Evolutionary conservation across 345 rosid species (phyloP).

Genomic region (Moringa oleifera): DNA sequence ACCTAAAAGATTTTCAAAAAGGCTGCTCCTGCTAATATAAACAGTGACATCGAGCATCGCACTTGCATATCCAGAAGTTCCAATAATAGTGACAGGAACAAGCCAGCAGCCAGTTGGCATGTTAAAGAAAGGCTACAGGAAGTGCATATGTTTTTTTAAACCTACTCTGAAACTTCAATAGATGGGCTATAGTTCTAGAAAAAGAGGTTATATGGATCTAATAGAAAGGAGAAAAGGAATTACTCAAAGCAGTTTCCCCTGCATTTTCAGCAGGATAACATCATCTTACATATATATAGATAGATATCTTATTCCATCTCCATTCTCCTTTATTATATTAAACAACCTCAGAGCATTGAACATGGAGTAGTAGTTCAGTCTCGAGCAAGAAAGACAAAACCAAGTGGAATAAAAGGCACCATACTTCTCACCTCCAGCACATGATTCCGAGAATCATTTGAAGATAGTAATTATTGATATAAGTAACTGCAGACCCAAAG

Average conservation of each 20-base stretch:
- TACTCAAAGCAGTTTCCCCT: not conserved
- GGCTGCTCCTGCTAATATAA: too few relatives aligned
- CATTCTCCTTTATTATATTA: not conserved
- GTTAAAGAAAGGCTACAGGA: too few relatives aligned
- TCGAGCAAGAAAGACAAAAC: not conserved
- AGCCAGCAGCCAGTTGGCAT: not conserved
- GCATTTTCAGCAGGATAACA: not conserved
- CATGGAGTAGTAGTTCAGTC: not conserved
- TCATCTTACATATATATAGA: not conserved
- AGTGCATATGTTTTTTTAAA: too few relatives aligned
- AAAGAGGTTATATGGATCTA: not conserved
- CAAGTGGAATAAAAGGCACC: not conserved
- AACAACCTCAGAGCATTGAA: not conserved
- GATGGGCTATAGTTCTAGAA: too few relatives aligned
- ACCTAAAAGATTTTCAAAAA: too few relatives aligned
- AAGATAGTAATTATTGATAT: not conserved
- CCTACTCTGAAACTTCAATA: too few relatives aligned
- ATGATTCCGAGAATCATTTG: not conserved
- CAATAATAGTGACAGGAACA: not conserved
- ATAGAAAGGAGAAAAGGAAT: not conserved
- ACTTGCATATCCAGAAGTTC: not conserved
- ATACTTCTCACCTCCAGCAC: conserved; percentile 10
- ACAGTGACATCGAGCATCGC: too few relatives aligned
- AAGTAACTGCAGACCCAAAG: not conserved
- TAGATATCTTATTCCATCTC: not conserved